Evolutionary conservation across 108 stramenopile species (phyloP).

Genomic region (Stephanodiscus minutulus): DNA sequence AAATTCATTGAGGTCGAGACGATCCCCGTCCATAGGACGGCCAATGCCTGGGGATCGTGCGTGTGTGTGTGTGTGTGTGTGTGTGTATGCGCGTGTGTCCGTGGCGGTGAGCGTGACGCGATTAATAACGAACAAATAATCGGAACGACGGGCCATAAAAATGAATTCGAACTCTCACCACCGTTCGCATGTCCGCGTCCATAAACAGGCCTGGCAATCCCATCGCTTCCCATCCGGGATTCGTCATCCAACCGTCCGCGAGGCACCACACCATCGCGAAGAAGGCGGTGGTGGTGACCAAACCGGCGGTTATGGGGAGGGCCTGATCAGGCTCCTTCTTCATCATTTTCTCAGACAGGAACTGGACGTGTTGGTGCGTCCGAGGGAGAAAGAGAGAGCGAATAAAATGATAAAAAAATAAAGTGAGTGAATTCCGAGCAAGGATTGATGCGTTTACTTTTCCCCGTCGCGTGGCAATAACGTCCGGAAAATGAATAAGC

Average conservation of each 20-base stretch:
- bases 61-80: too few relatives aligned
- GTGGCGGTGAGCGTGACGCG: too few relatives aligned
- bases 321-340: conserved; percentile 42
- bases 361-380: too few relatives aligned
- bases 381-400: too few relatives aligned
- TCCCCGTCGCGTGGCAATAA: too few relatives aligned
- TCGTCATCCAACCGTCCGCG: conserved; percentile 41
- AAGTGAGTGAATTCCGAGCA: not conserved
- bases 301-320: conserved; percentile 46
- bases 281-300: conserved; percentile 38
- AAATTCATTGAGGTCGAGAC: conserved; percentile 46
- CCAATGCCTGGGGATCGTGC: conserved; percentile 13
- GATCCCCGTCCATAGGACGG: conserved; percentile 50
- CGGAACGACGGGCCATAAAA: too few relatives aligned
- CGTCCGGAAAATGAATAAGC: too few relatives aligned
- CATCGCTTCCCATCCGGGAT: conserved; percentile 29
- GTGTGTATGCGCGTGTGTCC: too few relatives aligned
- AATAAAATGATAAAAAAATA: not conserved
- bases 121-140: too few relatives aligned
- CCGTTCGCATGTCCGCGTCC: conserved; percentile 34
- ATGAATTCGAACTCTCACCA: conserved; percentile 1
- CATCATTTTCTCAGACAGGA: conserved; percentile 57
- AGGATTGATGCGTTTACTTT: too few relatives aligned
- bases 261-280: conserved; percentile 42
- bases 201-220: conserved; percentile 41